These are phyloP conservation scores for Phytopythium vexans DNA, from an alignment of 352 stramenopile genomes.

Conservation along the genomic window DNA sequence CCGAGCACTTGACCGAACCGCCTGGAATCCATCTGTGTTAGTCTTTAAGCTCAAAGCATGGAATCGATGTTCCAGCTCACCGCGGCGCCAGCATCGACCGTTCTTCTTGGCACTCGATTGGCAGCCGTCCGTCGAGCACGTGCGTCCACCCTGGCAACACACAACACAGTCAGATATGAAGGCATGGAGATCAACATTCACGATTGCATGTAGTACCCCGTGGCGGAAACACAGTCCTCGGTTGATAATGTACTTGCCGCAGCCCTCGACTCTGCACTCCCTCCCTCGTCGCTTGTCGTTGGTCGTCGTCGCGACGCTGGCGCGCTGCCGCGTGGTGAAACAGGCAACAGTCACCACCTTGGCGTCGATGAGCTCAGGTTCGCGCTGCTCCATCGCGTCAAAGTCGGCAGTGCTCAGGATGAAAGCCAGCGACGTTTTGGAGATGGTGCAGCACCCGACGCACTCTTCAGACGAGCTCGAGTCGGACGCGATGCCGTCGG, in stretches of 20 bases:
- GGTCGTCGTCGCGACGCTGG: constrained; percentile 3
- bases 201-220: constrained; percentile 17
- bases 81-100: constrained; percentile 34
- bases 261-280: constrained; percentile 29
- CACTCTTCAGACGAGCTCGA: too few relatives aligned
- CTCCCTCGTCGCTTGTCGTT: constrained; percentile 25
- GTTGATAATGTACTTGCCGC: constrained; percentile 47
- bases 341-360: neutral
- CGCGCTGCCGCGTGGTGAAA: neutral
- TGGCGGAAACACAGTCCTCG: constrained; percentile 43
- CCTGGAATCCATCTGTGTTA: constrained; percentile 9
- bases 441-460: neutral
- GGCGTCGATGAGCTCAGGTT: constrained; percentile 1
- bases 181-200: neutral
- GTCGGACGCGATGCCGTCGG: too few relatives aligned
- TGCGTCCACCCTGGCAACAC: constrained; percentile 25
- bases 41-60: neutral
- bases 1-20: constrained; percentile 32
- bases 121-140: constrained; percentile 25
- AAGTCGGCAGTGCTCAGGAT: constrained; percentile 13
- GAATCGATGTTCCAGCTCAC: constrained; percentile 8
- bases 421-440: constrained; percentile 15
- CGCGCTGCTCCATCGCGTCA: too few relatives aligned
- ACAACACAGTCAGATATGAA: constrained; percentile 1
- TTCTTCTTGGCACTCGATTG: constrained; percentile 32